Conservation (phyloP, 352 stramenopile genomes). For the Globisporangium acanthophoron region DNA sequence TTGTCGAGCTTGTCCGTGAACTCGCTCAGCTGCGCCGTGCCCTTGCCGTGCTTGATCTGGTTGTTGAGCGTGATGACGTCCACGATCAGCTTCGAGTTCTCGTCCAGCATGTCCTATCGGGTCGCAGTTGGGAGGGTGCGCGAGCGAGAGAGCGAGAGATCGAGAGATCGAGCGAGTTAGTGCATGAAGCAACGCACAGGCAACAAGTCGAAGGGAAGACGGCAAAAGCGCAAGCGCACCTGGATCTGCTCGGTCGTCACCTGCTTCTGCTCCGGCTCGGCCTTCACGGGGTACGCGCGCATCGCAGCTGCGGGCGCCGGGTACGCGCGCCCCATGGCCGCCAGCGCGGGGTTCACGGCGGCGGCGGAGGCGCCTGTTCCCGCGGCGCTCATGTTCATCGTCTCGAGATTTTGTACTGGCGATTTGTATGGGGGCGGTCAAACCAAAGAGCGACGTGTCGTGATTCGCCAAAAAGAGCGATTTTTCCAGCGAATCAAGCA, state of each 20-base stretch:
- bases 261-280: slow-evolving; percentile 49
- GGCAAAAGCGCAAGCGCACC: slow-evolving; percentile 20
- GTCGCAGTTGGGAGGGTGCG: not conserved
- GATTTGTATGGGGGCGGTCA: not conserved
- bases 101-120: slow-evolving; percentile 76
- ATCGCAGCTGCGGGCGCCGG: slow-evolving; percentile 2
- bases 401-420: not conserved
- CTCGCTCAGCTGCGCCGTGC: slow-evolving; percentile 62
- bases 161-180: not conserved
- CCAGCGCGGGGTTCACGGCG: slow-evolving; percentile 11
- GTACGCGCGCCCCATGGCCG: slow-evolving; percentile 26
- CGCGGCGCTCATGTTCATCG: slow-evolving; percentile 5
- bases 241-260: slow-evolving; percentile 82
- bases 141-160: not conserved
- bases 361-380: not conserved
- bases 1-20: slow-evolving; percentile 86
- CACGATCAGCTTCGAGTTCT: slow-evolving; percentile 84
- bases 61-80: slow-evolving; percentile 88
- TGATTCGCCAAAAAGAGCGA: not conserved
- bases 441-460: not conserved
- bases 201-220: not conserved
- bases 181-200: not conserved
- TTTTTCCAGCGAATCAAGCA: too few species aligned
- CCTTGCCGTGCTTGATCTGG: slow-evolving; percentile 82
- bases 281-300: slow-evolving; percentile 21